Conservation (phyloP, 495 filamentous ascomycete genomes). For the Daldinia concentrica region DNA sequence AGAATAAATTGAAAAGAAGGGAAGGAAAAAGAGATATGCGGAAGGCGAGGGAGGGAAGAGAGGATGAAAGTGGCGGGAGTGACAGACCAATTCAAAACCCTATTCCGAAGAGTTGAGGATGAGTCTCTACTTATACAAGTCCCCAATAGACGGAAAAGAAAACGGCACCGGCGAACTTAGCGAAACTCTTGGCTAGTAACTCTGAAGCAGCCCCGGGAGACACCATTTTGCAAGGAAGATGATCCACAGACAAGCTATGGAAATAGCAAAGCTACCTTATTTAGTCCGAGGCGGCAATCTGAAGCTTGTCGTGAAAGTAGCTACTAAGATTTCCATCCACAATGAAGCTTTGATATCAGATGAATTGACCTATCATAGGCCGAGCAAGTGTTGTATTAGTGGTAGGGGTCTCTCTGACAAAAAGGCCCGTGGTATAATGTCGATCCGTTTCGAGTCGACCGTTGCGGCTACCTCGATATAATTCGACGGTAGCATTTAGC, state of each 20-base stretch:
- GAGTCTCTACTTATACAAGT: slow-evolving; percentile 40
- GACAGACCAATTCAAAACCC: slow-evolving; percentile 18
- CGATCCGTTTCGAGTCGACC: slow-evolving; percentile 43
- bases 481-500: slow-evolving; percentile 31
- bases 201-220: slow-evolving; percentile 29
- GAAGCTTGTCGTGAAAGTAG: slow-evolving; percentile 26
- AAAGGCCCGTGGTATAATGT: slow-evolving; percentile 38
- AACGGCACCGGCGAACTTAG: slow-evolving; percentile 18
- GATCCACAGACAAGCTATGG: slow-evolving; percentile 20
- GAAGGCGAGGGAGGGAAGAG: slow-evolving; percentile 30
- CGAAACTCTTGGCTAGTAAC: slow-evolving; percentile 39
- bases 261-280: slow-evolving; percentile 12
- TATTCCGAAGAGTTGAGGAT: slow-evolving; percentile 19
- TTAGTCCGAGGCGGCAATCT: slow-evolving; percentile 30
- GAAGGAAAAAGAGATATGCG: slow-evolving; percentile 24
- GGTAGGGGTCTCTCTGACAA: slow-evolving; percentile 39
- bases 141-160: not conserved
- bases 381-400: slow-evolving; percentile 21
- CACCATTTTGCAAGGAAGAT: slow-evolving; percentile 20
- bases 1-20: slow-evolving; percentile 8
- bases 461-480: slow-evolving; percentile 33
- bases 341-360: slow-evolving; percentile 34
- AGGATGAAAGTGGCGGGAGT: slow-evolving; percentile 12
- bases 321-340: slow-evolving; percentile 34
- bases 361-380: slow-evolving; percentile 34